These are phyloP conservation scores for Boletales sp. DNA, from an alignment of 768 basidiomycete genomes.

Conservation along the genomic window DNA sequence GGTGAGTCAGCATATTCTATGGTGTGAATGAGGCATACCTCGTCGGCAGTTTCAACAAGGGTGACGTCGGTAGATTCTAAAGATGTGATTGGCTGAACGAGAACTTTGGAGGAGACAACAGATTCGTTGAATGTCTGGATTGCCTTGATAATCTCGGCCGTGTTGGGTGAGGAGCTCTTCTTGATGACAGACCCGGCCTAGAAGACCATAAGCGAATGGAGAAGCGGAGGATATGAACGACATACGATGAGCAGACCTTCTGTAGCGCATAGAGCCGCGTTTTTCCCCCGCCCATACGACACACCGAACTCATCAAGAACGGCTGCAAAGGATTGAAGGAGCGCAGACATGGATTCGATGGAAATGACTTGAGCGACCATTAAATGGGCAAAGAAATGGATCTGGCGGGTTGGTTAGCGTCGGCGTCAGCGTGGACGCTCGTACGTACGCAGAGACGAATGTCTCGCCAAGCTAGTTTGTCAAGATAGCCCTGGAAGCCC, in stretches of 20 bases:
- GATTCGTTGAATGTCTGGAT: slow-evolving; percentile 71
- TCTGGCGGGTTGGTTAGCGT: slow-evolving; percentile 42
- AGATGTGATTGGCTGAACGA: slow-evolving; percentile 60
- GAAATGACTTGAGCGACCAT: slow-evolving; percentile 74
- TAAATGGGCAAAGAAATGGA: slow-evolving; percentile 91
- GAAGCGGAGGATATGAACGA: not conserved
- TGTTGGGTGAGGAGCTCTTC: slow-evolving; percentile 52
- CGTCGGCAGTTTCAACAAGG: slow-evolving; percentile 51
- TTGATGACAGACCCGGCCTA: slow-evolving; percentile 72
- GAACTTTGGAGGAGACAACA: slow-evolving; percentile 51
- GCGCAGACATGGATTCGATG: slow-evolving; percentile 69
- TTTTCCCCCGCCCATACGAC: slow-evolving; percentile 78
- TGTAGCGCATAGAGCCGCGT: slow-evolving; percentile 75
- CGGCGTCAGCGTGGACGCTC: not conserved
- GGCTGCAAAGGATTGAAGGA: slow-evolving; percentile 79
- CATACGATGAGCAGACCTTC: slow-evolving; percentile 76
- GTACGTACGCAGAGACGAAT: slow-evolving; percentile 76
- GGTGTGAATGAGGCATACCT: slow-evolving; percentile 39
- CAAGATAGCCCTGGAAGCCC: slow-evolving; percentile 84
- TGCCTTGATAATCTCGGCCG: slow-evolving; percentile 64
- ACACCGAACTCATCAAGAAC: slow-evolving; percentile 90
- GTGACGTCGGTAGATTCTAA: slow-evolving; percentile 42
- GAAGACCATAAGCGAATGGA: not conserved
- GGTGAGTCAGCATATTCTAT: not conserved
- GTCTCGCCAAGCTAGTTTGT: slow-evolving; percentile 89